These are phyloP conservation scores for Nicotiana attenuata DNA, from an alignment of 257 asterid species.

Conservation along the genomic window DNA sequence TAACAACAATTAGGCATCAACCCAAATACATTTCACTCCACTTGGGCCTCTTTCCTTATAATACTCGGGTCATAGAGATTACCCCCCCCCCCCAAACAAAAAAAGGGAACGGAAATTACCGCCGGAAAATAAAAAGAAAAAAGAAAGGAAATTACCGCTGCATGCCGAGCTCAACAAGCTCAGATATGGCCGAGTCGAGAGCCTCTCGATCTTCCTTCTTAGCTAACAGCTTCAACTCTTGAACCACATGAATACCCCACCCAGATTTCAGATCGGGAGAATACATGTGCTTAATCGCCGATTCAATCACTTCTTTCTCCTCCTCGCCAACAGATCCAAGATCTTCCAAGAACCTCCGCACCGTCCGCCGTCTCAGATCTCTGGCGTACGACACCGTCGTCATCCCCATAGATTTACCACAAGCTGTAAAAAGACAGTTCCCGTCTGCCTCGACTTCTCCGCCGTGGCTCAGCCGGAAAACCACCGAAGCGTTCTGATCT, in stretches of 20 bases:
- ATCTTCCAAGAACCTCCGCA: conserved; percentile 68
- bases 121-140: not conserved
- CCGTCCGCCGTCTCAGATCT: conserved; percentile 67
- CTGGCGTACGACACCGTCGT: conserved; percentile 33
- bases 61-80: too few species aligned
- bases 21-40: not conserved
- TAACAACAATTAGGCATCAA: not conserved
- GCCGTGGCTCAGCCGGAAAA: conserved; percentile 71
- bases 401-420: conserved; percentile 51
- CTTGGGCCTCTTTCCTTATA: too few species aligned
- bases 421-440: conserved; percentile 81
- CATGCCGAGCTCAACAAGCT: conserved; percentile 76
- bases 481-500: conserved; percentile 37
- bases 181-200: conserved; percentile 68
- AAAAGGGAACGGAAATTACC: too few species aligned
- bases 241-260: conserved; percentile 95
- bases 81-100: too few species aligned
- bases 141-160: conserved; percentile 47
- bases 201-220: conserved; percentile 57
- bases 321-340: conserved; percentile 57
- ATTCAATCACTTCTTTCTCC: conserved; percentile 42
- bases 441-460: conserved; percentile 95
- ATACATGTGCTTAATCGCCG: conserved; percentile 75
- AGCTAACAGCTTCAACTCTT: conserved; percentile 78
- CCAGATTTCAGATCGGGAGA: conserved; percentile 88